Base-by-base conservation (phyloP, 2,329 filamentous ascomycete genomes). In the Stagonosporopsis tanaceti region DNA sequence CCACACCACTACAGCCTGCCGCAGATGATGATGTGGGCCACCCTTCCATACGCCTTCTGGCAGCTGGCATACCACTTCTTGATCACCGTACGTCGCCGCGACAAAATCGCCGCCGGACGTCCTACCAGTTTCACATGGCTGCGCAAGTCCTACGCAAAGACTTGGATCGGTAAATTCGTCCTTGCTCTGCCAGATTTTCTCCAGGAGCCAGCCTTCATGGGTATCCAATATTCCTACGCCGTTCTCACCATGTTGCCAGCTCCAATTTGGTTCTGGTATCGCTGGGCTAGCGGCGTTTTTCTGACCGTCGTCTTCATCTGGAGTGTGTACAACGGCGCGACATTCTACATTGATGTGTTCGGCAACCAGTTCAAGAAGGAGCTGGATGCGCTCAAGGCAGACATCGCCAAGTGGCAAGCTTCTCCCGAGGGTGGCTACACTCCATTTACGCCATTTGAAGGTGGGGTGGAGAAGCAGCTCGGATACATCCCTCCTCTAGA, bases 61-160 rank as follows among this genome's bases (percentile, higher is more conserved):
- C 95, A 99, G 77, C 80, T 97, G 2, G 81, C 83, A 46, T 99
- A 99, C 79, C 96, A 98, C 79, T 89, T 97, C 75, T 86, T 97
- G 66, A 99, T 99, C 77, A 97, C 93, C 1, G 91, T 98, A 35
- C 91, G 95, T 40, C 90, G 94, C n/a, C 87, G 91, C 52, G 93
- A 97, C 56, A 94, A 98, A 81, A 99, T 99, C 71, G 93, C 92
- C 7, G 95, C 95, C 15, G 95, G 95, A 14, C 89, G 94, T 2
- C 95, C 94, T 5, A 99, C 95, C 1, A 97, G 93, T 14, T 99
- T 97, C 76, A 99, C 95, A 47, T 99, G 95, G 95, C 85, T 99
- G 50, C 91, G 93, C 59, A 89, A 87, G 68, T 96, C 92, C 1
- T 99, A 98, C 78, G 87, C 90, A 47, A 95, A 93, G 72, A 90